Evolutionary conservation across 2,329 filamentous ascomycete genomes (phyloP), one percentile per base, ranked within the genome.

Genomic region (Arthroderma sp.): DNA sequence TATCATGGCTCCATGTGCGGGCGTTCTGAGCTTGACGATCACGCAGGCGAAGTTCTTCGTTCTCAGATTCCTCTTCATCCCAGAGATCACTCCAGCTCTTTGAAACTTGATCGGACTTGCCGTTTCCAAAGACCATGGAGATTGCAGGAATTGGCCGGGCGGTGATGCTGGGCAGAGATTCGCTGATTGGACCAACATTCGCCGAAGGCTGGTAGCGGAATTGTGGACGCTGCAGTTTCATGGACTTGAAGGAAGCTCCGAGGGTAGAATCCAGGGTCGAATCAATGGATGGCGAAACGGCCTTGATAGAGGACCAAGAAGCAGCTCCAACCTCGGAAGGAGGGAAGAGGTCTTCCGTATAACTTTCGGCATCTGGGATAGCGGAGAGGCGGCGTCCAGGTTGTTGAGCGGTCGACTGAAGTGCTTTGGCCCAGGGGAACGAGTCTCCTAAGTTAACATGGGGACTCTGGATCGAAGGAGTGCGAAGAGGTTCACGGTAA

Each of bases 1-100:
- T 85, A 61, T 84, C 82, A 51, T 83, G 83, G 58, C 83, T 88
- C 81, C 81, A 88, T 45, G 81, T 84, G 52, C 83, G 75, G 45
- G 81, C 77, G 60, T 86, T 85, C 56, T 83, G 72, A 59, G 69
- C 66, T 49, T 67, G 69, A 30, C 71, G 68, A 51, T 79, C 69
- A 64, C 81, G 76, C 28, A 83, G 66, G 4, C 69, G 69, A 48
- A 73, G 65, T 45, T 77, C 67, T 59, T 81, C 76, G 51, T 74
- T 77, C 55, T 81, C 75, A 32, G 73, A 71, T 57, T 91, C 87
- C 44, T 96, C 89, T 62, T 96, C 89, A 47, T 96, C 89, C 82
- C 87, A 95, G 63, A 96, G 79, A 62, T 98, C 91, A 58, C 88
- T 94, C 91, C 91, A 98, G 71, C 91, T 96, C 81, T 96, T 96